Conservation (phyloP, 2,329 filamentous ascomycete species). For the Ceratocystis albifundus region DNA sequence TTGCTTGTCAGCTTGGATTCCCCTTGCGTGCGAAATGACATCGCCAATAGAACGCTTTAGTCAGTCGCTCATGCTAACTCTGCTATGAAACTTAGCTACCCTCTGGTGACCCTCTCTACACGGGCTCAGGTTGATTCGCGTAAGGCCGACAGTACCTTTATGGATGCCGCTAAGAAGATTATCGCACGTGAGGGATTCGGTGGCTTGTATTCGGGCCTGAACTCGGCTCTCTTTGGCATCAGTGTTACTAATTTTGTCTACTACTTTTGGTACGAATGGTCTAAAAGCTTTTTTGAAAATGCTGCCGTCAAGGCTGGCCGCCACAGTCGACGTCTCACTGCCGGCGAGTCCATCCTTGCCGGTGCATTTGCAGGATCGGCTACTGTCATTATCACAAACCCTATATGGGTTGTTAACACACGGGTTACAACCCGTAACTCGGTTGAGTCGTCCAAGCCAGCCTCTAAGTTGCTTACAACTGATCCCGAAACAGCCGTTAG, state of each 20-base stretch:
- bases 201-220: conserved; percentile 84
- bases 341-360: conserved; percentile 86
- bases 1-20: not conserved
- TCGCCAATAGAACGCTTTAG: not conserved
- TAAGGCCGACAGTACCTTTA: conserved; percentile 73
- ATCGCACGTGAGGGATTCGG: conserved; percentile 80
- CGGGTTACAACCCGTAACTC: conserved; percentile 77
- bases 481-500: conserved; percentile 32
- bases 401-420: conserved; percentile 98
- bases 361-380: conserved; percentile 87
- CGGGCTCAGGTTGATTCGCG: conserved; percentile 96
- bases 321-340: conserved; percentile 70
- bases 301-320: conserved; percentile 63
- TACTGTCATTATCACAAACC: conserved; percentile 92
- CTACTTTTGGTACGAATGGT: conserved; percentile 99
- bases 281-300: conserved; percentile 70
- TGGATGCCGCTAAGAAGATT: conserved; percentile 73
- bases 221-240: conserved; percentile 92
- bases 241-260: conserved; percentile 99
- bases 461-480: conserved; percentile 28
- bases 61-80: not conserved
- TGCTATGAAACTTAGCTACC: conserved; percentile 50
- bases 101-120: conserved; percentile 92
- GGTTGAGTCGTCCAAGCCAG: conserved; percentile 19
- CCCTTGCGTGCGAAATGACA: conserved; percentile 3